Conservation (phyloP, 1,284 basidiomycete genomes). For the Ganoderma boninense region DNA sequence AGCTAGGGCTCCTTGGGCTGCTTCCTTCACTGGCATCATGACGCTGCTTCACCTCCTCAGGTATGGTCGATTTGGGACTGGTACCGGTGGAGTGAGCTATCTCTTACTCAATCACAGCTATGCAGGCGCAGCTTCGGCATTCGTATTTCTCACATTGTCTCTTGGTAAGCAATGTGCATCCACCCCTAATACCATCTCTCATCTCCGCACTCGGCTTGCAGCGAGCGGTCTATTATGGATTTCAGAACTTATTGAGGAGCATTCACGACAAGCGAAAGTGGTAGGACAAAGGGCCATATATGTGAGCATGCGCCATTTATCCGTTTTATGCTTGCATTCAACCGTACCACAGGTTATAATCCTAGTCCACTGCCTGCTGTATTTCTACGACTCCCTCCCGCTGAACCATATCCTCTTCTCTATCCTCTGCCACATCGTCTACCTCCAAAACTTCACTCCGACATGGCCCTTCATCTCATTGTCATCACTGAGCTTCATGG, state of each 20-base stretch:
- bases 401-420: slow-evolving; percentile 80
- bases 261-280: slow-evolving; percentile 81
- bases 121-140: slow-evolving; percentile 45
- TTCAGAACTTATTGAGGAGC: slow-evolving; percentile 94
- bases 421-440: slow-evolving; percentile 83
- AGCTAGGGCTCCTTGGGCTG: neutral
- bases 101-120: slow-evolving; percentile 36
- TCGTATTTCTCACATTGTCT: slow-evolving; percentile 47
- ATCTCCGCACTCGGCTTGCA: slow-evolving; percentile 41
- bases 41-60: slow-evolving; percentile 36
- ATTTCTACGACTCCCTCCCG: slow-evolving; percentile 83
- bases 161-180: slow-evolving; percentile 39
- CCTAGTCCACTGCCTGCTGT: slow-evolving; percentile 78
- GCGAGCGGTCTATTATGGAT: slow-evolving; percentile 93
- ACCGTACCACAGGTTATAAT: slow-evolving; percentile 72
- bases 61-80: slow-evolving; percentile 13
- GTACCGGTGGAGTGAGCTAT: neutral
- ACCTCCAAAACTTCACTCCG: slow-evolving; percentile 89
- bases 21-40: slow-evolving; percentile 18
- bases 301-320: slow-evolving; percentile 57
- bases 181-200: slow-evolving; percentile 4
- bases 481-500: slow-evolving; percentile 82
- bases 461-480: slow-evolving; percentile 93
- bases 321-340: neutral
- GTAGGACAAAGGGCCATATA: slow-evolving; percentile 87